Evolutionary conservation across 306 rosid species (phyloP).

Genomic region (Quercus parvula): DNA sequence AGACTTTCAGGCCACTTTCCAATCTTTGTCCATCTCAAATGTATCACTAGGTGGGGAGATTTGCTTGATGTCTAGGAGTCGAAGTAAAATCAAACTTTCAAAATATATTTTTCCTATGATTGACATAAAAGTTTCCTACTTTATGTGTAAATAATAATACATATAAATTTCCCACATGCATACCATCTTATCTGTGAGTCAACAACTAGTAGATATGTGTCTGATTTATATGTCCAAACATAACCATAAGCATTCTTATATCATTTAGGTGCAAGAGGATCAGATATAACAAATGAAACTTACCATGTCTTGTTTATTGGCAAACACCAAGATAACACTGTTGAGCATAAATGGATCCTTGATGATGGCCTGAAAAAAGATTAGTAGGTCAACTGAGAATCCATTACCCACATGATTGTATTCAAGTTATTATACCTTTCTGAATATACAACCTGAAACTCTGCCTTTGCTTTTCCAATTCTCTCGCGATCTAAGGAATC

Average conservation of each 20-base stretch:
- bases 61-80: neutral
- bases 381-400: conserved; percentile 21
- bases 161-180: neutral
- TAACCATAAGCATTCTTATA: neutral
- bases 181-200: neutral
- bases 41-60: no score
- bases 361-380: conserved; percentile 76
- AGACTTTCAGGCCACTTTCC: no score
- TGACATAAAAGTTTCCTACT: neutral
- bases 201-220: neutral
- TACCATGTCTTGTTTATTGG: conserved; percentile 98
- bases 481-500: conserved; percentile 96
- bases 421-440: conserved; percentile 18
- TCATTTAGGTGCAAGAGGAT: conserved; percentile 12
- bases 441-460: conserved; percentile 70
- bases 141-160: neutral
- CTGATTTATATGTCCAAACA: neutral
- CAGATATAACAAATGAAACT: conserved; percentile 27
- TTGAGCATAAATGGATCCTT: conserved; percentile 96
- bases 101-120: neutral
- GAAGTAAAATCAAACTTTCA: neutral
- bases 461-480: conserved; percentile 81
- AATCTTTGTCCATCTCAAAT: no score
- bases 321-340: conserved; percentile 92
- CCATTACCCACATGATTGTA: conserved; percentile 1